Evolutionary conservation across 352 stramenopile genomes (phyloP).

Genomic region (Pythium sukuiense): DNA sequence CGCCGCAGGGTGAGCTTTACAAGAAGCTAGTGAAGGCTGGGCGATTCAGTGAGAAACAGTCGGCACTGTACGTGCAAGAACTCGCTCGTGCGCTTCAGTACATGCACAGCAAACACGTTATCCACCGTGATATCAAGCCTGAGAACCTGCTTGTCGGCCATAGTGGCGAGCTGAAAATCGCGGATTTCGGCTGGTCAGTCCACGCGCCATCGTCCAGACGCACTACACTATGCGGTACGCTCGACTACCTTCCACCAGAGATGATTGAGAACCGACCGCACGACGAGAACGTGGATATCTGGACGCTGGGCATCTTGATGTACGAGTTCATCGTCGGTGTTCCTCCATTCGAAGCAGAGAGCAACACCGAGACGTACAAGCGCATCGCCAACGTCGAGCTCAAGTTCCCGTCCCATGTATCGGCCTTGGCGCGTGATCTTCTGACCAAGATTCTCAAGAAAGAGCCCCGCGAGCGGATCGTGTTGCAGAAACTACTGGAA

Average conservation of each 20-base stretch:
- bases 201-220: slow-evolving; percentile 96
- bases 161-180: slow-evolving; percentile 97
- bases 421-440: slow-evolving; percentile 90
- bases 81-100: slow-evolving; percentile 94
- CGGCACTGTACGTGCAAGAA: slow-evolving; percentile 95
- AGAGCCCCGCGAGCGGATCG: slow-evolving; percentile 93
- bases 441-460: slow-evolving; percentile 95
- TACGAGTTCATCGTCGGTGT: slow-evolving; percentile 98
- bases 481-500: slow-evolving; percentile 89
- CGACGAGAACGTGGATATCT: slow-evolving; percentile 97
- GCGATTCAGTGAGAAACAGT: slow-evolving; percentile 92
- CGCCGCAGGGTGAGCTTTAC: slow-evolving; percentile 97
- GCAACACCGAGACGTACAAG: slow-evolving; percentile 95
- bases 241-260: slow-evolving; percentile 99
- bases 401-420: slow-evolving; percentile 93
- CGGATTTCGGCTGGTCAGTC: slow-evolving; percentile 99
- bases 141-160: slow-evolving; percentile 98
- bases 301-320: slow-evolving; percentile 97
- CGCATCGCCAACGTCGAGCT: slow-evolving; percentile 96
- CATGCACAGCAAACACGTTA: slow-evolving; percentile 99
- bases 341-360: slow-evolving; percentile 98
- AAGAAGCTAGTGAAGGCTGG: slow-evolving; percentile 93
- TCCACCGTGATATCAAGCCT: slow-evolving; percentile 99
- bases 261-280: slow-evolving; percentile 99
- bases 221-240: slow-evolving; percentile 98